Evolutionary conservation across 768 basidiomycete species (phyloP), one percentile per base, ranked within the genome.

Genomic region (Russula sp.): DNA sequence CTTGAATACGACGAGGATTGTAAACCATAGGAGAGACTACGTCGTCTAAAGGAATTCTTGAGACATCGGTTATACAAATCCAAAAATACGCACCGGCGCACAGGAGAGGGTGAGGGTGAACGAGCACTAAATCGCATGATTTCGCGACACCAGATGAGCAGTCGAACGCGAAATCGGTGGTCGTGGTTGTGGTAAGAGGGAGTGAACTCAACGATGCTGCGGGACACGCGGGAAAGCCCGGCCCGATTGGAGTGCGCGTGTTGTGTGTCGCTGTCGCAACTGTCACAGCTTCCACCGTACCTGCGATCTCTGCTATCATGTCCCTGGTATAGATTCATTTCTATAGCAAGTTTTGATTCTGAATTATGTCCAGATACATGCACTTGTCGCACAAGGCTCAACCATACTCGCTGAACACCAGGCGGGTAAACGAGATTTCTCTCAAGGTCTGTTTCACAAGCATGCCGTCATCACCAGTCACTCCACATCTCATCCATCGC

Each of bases 381-480:
- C 91, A 44, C 80, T 94, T 51, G 88, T 97, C 6, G 88, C 94
- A 44, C 81, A 84, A 71, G 92, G 87, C 0, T 69, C 86, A 11
- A 85, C 83, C 20, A 87, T 98, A 67, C 81, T 97, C n/a, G 93
- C 91, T 20, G 93, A 95, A 72, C 87, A 93, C 74, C 85, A 89
- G 70, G 83, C 83, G 10, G 90, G 88, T 52, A 81, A 87, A 65
- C 85, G 88, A 59, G 88, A 95, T 75, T 94, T 96, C 79, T 92
- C 92, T 51, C 88, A 92, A 83, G 94, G 94, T 87, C 40, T 26
- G 61, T 52, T 55, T 26, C 46, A 26, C 16, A 46, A 26, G 11
- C 16, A 38, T 30, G 48, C 48, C 4, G 10, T 24, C 46, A 11
- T 20, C 55, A 53, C 40, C 30, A 48, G 28, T 26, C 18, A 5